Base-by-base conservation (phyloP, 164 flowering plant species). In the Tetrastigma voinierianum region DNA sequence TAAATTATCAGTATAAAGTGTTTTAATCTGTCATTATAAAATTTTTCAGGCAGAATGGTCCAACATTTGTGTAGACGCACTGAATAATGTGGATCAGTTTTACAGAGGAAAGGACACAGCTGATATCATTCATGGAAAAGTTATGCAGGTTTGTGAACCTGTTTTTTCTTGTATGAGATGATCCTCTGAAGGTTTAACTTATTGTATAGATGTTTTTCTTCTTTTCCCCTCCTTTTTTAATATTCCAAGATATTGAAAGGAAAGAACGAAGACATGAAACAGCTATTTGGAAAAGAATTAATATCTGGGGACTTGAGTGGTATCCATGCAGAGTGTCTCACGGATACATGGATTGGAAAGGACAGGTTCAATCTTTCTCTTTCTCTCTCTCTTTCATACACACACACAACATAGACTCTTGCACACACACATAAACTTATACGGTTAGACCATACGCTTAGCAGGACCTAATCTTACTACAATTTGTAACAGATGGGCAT, bases 321-420 rank as follows among this genome's bases (percentile, higher is more conserved):
- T 62, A 78, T 86, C 64, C 91, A 89, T 70, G 80, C 84, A 32
- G 99, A 95, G 70, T 92, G 97, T 79, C 87, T 92, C 51, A 92
- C 99, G 25, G 99, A 95, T 77, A 81, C 93, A 68, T 95, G 94
- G 97, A 88, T 95, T 46, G 99, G 97, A 70, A 86, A 72, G 57
- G 81, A 90, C 65, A 88, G 98, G 97, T 93, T 52, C 10, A 20
- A 45, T 59, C 66, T 59, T 71, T 73, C 64, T 70, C 68, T 67
- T 68, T 65, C 61, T 66, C 69, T 61, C 64, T 71, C 49, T 46
- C 48, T 51, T 25, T 19, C 59, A 9, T 10, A 15, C 57, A 20
- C 25, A n/a, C 4, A 44, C 49, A 59, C 32, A 8, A 17, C 46
- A 20, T 20, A n/a, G 7, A 18, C 40, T 17, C 61, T 9, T 0